Conservation (phyloP, 75 land plant species). For the Sequoia sempervirens region DNA sequence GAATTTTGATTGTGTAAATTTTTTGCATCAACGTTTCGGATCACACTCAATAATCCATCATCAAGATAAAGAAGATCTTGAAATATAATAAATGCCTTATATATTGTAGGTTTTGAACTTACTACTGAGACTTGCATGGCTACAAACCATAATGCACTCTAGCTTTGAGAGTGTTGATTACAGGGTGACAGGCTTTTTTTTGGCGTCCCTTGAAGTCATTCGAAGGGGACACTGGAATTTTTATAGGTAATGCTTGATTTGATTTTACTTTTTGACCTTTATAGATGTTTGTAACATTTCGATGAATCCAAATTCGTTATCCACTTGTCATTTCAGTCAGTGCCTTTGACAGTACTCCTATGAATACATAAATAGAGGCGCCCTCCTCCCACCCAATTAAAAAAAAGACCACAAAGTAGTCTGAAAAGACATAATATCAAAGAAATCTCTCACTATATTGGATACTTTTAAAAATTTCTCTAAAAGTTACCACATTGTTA, state of each 20-base stretch:
- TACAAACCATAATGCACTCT: conserved; percentile 68
- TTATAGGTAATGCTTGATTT: conserved; percentile 54
- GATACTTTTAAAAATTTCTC: not conserved
- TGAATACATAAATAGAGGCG: not conserved
- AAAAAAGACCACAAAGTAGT: not conserved
- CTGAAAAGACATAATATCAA: not conserved
- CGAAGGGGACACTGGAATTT: conserved; percentile 96
- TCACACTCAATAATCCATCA: no score
- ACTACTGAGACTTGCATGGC: conserved; percentile 81
- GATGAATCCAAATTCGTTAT: not conserved
- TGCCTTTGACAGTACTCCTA: not conserved
- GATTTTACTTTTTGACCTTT: no score
- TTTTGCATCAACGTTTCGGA: no score
- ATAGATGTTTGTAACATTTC: not conserved
- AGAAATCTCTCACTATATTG: not conserved
- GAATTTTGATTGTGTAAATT: no score
- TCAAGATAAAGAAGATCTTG: not conserved
- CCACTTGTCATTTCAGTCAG: not conserved
- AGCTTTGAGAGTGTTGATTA: conserved; percentile 48
- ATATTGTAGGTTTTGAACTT: conserved; percentile 69
- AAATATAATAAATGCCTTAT: no score
- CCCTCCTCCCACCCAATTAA: no score
- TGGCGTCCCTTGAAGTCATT: conserved; percentile 88
- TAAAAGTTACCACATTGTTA: not conserved
- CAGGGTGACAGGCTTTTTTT: conserved; percentile 51